phyloP scores from a whole-genome alignment of 495 filamentous ascomycete species.

The Talaromyces borbonicus region DNA sequence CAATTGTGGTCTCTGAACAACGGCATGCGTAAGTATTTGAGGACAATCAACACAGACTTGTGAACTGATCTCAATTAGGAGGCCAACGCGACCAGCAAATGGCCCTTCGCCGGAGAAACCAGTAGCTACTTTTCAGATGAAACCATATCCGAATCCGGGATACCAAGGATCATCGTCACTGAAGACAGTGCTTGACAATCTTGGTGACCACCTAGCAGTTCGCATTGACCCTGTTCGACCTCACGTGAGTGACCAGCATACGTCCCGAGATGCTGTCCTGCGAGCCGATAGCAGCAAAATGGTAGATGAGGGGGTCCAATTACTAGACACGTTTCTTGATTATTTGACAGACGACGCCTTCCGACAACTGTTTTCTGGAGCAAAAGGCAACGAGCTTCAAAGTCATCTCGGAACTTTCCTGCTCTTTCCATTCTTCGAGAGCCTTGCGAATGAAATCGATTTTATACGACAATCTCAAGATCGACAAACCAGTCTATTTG shows the following conservation, averaged over 20 bases:
- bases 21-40: constrained; percentile 2
- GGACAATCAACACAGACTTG: background rate
- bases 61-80: background rate
- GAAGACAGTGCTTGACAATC: constrained; percentile 27
- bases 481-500: constrained; percentile 2
- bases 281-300: constrained; percentile 7
- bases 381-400: constrained; percentile 4
- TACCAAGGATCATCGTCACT: constrained; percentile 28
- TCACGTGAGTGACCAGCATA: background rate
- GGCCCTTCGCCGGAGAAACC: background rate
- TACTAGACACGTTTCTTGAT: constrained; percentile 6
- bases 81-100: background rate
- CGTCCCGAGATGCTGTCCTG: constrained; percentile 8
- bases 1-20: background rate
- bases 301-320: constrained; percentile 6
- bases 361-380: constrained; percentile 2
- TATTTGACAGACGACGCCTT: constrained; percentile 4
- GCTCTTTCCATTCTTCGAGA: constrained; percentile 7
- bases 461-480: constrained; percentile 1
- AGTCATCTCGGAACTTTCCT: constrained; percentile 5
- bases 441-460: constrained; percentile 4
- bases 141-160: constrained; percentile 34
- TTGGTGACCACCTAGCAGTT: constrained; percentile 10
- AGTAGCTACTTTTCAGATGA: constrained; percentile 12
- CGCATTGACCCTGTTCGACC: constrained; percentile 2